phyloP scores from a whole-genome alignment of 148 eudicot genomes.

The Drosera capensis region DNA sequence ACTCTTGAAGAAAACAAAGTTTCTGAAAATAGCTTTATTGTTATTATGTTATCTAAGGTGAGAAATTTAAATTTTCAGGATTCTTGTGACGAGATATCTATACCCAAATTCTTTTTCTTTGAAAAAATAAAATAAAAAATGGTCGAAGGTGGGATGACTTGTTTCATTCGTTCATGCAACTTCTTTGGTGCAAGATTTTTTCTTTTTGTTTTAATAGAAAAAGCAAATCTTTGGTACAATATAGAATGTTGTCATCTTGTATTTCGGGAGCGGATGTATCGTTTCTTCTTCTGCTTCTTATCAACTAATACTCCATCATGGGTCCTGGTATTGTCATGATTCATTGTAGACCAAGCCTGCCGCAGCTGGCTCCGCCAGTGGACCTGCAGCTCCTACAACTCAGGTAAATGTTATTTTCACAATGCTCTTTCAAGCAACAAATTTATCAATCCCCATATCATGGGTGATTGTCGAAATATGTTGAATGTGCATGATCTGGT shows the following conservation, averaged over 20 bases:
- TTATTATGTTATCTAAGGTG: constrained; percentile 63
- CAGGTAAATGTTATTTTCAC: constrained; percentile 40
- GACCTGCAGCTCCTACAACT: constrained; percentile 29
- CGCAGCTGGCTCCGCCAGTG: constrained; percentile 36
- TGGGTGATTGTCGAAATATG: no score
- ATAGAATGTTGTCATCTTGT: no score
- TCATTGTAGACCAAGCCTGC: constrained; percentile 41
- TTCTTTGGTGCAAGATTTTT: no score
- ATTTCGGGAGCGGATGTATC: neutral
- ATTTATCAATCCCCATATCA: no score
- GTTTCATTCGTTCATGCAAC: no score
- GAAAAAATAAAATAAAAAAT: neutral
- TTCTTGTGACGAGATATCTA: neutral
- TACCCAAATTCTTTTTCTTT: neutral
- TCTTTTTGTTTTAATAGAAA: no score
- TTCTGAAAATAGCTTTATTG: constrained; percentile 52
- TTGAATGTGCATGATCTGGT: no score
- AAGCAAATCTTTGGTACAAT: no score
- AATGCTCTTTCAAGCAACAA: no score
- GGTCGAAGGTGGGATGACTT: no score
- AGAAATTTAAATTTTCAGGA: neutral
- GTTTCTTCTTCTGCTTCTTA: neutral
- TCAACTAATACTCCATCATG: constrained; percentile 1
- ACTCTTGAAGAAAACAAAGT: constrained; percentile 61
- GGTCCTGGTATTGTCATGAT: neutral